Conservation (phyloP, 169 alveolate species). For the Cryptosporidium sp. region DNA sequence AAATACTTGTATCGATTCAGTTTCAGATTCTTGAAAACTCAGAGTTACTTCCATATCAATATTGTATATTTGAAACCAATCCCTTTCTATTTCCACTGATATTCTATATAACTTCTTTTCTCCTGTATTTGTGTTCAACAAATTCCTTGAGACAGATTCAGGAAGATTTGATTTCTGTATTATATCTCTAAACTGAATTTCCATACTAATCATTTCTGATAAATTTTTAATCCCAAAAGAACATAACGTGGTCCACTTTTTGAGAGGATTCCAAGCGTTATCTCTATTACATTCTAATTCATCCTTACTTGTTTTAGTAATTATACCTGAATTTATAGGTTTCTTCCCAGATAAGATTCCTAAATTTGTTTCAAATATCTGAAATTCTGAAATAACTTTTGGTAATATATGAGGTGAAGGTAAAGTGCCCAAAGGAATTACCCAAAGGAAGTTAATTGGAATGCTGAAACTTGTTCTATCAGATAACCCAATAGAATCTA, state of each 20-base stretch:
- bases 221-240: conserved; percentile 4
- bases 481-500: conserved; percentile 60
- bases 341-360: neutral
- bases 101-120: conserved; percentile 11
- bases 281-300: conserved; percentile 37
- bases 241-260: conserved; percentile 56
- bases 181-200: neutral
- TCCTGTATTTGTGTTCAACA: neutral
- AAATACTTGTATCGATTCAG: conserved; percentile 1
- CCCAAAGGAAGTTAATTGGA: conserved; percentile 71
- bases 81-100: conserved; percentile 15
- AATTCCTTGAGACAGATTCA: neutral
- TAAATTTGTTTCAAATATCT: neutral
- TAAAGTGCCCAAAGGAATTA: conserved; percentile 54
- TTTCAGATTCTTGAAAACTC: neutral
- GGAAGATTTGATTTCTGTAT: neutral
- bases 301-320: conserved; percentile 3
- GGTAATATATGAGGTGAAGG: conserved; percentile 75
- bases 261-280: conserved; percentile 66
- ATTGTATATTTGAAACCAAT: conserved; percentile 36
- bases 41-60: conserved; percentile 18
- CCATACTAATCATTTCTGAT: conserved; percentile 7
- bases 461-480: neutral
- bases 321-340: neutral
- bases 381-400: conserved; percentile 38